A percentile compares a stretch with the other conserved stretches of the same genome.
Conservation (phyloP, 2,329 filamentous ascomycete species). For the Gyromitra esculenta region DNA sequence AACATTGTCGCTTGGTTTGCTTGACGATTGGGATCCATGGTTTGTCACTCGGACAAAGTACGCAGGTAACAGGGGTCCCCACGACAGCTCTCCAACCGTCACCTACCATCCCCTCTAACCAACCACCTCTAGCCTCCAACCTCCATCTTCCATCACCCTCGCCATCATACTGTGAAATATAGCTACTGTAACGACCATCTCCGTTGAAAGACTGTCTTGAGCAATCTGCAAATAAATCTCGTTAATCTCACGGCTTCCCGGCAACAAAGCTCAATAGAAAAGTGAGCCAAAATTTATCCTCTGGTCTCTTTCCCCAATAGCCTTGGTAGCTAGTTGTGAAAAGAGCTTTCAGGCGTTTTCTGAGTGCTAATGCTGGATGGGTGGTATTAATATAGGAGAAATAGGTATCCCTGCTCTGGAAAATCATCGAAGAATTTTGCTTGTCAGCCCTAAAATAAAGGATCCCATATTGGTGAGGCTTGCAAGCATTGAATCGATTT, state of each 20-base stretch:
- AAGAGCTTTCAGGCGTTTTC: not conserved
- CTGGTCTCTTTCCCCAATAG: not conserved
- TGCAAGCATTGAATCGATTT: slow-evolving; percentile 18
- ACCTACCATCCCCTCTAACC: not conserved
- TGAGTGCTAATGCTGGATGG: not conserved
- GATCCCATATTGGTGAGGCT: slow-evolving; percentile 18
- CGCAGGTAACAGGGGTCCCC: not conserved
- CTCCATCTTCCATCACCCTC: not conserved
- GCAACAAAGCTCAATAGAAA: not conserved
- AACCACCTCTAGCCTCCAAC: too few species aligned
- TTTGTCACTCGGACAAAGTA: slow-evolving; percentile 28
- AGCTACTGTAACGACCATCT: not conserved
- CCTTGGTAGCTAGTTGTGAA: not conserved
- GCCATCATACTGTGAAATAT: not conserved
- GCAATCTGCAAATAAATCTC: not conserved
- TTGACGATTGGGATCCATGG: not conserved
- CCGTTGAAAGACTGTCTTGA: not conserved
- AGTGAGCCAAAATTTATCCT: slow-evolving; percentile 1
- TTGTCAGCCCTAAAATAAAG: slow-evolving; percentile 24
- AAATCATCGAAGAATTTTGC: not conserved
- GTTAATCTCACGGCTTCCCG: not conserved
- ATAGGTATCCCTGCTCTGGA: not conserved
- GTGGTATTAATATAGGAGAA: not conserved
- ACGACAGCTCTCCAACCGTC: not conserved
- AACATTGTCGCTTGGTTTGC: not conserved